Percentiles rank a stretch among this genome's conserved stretches.
Evolutionary conservation across 192 early-diverging fungal species (phyloP).

Genomic region (Phycomyces blakesleeanus): DNA sequence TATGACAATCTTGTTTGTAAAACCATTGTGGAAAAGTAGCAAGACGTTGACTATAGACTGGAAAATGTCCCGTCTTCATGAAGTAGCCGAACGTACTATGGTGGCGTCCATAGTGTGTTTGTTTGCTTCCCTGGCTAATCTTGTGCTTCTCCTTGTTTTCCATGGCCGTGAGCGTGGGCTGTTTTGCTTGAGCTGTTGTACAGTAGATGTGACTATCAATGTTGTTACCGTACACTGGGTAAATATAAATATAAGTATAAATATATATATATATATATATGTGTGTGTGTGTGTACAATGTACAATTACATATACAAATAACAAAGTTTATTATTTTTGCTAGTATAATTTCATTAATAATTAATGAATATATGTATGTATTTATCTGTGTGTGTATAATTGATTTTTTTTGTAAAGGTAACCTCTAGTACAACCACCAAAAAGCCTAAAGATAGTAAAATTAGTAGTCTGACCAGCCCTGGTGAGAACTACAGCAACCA

Average conservation of each 20-base stretch:
- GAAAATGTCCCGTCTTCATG: conserved; percentile 23
- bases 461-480: not conserved
- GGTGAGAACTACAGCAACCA: not conserved
- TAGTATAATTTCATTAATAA: no score
- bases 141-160: conserved; percentile 37
- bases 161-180: conserved; percentile 44
- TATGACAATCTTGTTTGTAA: conserved; percentile 34
- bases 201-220: conserved; percentile 47
- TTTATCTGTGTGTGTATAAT: no score
- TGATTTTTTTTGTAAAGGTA: no score
- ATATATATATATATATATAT: no score
- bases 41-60: conserved; percentile 11
- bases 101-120: conserved; percentile 43
- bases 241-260: no score
- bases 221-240: conserved; percentile 32
- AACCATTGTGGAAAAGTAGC: conserved; percentile 23
- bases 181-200: conserved; percentile 47
- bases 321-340: no score
- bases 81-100: conserved; percentile 42
- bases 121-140: conserved; percentile 37
- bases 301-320: no score
- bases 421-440: conserved; percentile 5
- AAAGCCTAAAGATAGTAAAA: conserved; percentile 1
- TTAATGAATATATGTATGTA: no score
- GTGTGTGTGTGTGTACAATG: no score